Evolutionary conservation across 352 stramenopile species (phyloP), one percentile per base, ranked within the genome.

Genomic region (Phytophthora ramorum): DNA sequence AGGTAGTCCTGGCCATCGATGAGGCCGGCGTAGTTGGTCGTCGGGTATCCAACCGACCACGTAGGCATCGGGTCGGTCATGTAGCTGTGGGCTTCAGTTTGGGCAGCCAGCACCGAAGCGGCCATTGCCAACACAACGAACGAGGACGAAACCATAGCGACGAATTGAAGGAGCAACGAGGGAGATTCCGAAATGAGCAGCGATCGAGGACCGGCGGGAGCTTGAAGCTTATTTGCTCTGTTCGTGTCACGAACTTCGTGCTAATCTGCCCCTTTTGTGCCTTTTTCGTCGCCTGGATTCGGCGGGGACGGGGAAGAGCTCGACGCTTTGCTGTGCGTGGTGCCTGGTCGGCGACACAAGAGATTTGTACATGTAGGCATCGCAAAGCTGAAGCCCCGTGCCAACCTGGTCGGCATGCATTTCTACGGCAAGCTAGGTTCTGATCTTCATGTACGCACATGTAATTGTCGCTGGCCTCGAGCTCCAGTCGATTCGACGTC

Each of bases 1-100:
- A 85, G 64, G 14, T 73, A 71, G 3, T 63, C 61, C 10, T 75
- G 50, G 28, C 74, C 76, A 40, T 83, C 63, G 34, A 89, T 85
- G 6, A 65, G 54, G 6, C 72, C 75, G 8, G 75, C 67, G 20
- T 64, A 73, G 34, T 65, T 76, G 49, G 66, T 83, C 8, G 45
- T 68, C 16, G 60, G 56, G 60, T 70, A 83, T 35, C 64, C 63
- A 14, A 66, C 72, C 14, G 63, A 63, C 67, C 75, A 83, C 10
- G 68, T 83, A 14, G 75, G 75, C 46, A 64, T 60, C 8, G 75
- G 75, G 46, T 78, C 48, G 28, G 51, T 65, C 65, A 81, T 76
- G 46, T 81, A 73, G 75, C 64, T 70, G 55, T 83, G 75, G 2
- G 58, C 75, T 19, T 79, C 32, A 7, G 43, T 40, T 0, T 13